Evolutionary conservation across 2,329 filamentous ascomycete species (phyloP), one percentile per base, ranked within the genome.

Genomic region (Whalleya microplaca): DNA sequence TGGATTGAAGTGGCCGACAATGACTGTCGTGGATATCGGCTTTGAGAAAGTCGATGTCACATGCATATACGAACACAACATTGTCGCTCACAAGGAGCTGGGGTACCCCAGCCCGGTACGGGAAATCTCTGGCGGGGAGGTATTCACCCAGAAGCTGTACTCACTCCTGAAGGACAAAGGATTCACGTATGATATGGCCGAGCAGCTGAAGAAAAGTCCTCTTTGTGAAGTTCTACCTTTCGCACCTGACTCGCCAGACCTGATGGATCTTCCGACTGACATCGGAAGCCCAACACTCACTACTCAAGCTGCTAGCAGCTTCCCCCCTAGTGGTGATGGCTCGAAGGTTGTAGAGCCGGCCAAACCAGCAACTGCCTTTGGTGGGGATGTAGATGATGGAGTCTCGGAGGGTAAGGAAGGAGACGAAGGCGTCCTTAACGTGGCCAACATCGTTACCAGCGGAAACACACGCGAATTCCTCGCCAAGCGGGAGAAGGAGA

Each of bases 1-100:
- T 69, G 93, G 92, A 10, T 83, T 92, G 27, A 85, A 84, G 71
- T 83, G 81, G 78, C 82, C 87, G 29, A 92, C 85, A 65, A 88
- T 95, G 68, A 95, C 92, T 0, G 85, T 99, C 19, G 82, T 99
- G 21, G 95, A 99, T 72, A 89, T 99, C 57, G 95, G 95, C 10
- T 91, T 87, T 71, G 87, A 91, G 68, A 98, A 98, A 77, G 91
- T 94, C 21, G 93, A 99, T 68, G 85, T 99, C 19, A 96, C 92
- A 0, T 94, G 93, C 54, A 86, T 99, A 48, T 87, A 88, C 55
- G 94, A 98, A 60, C 94, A 90, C 67, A 77, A 86, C 45, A 83
- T 96, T 4, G 82, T 77, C 81, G 92, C 73, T 81, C 90, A 75
- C 77, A 86, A 69, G 82, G 85, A 70, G 74, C 84, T 81, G 75